Conservation (phyloP, 192 early-diverging fungal species). For the Coemansia sp. region DNA sequence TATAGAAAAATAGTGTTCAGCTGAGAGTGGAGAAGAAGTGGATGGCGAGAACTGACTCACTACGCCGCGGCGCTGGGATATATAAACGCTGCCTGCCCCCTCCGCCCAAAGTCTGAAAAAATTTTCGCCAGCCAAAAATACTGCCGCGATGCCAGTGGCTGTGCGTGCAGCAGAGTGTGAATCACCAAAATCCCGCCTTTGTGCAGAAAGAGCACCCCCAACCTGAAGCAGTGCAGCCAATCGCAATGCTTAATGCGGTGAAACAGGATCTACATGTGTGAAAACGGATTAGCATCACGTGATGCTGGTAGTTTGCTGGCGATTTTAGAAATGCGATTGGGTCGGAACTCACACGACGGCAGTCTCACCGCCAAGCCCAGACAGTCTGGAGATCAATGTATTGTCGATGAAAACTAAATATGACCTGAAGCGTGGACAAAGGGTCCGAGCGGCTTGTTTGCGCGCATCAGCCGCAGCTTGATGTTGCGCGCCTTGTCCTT, state of each 20-base stretch:
- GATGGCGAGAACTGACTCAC: slow-evolving; percentile 3
- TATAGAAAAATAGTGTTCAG: slow-evolving; percentile 1
- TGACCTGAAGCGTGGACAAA: slow-evolving; percentile 21
- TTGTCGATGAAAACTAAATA: not conserved
- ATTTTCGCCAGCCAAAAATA: slow-evolving; percentile 14
- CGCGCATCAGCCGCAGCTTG: slow-evolving; percentile 46
- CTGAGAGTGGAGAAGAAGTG: not conserved
- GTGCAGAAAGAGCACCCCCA: slow-evolving; percentile 1
- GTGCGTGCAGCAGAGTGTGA: not conserved
- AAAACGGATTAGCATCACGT: slow-evolving; percentile 1
- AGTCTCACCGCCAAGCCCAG: too few species aligned
- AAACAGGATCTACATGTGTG: not conserved
- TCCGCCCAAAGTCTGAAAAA: slow-evolving; percentile 6
- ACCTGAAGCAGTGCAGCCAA: slow-evolving; percentile 11
- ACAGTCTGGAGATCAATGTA: too few species aligned
- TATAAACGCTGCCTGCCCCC: slow-evolving; percentile 11
- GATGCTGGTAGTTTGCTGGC: slow-evolving; percentile 6
- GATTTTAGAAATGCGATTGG: not conserved
- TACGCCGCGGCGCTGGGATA: slow-evolving; percentile 4
- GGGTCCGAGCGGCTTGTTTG: slow-evolving; percentile 31
- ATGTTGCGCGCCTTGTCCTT: slow-evolving; percentile 56
- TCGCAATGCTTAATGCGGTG: slow-evolving; percentile 7
- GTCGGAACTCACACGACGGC: too few species aligned
- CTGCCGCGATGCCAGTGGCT: slow-evolving; percentile 7
- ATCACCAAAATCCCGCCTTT: slow-evolving; percentile 4